phyloP scores from a whole-genome alignment of 176 grass and related monocot species.

The Avena insularis region DNA sequence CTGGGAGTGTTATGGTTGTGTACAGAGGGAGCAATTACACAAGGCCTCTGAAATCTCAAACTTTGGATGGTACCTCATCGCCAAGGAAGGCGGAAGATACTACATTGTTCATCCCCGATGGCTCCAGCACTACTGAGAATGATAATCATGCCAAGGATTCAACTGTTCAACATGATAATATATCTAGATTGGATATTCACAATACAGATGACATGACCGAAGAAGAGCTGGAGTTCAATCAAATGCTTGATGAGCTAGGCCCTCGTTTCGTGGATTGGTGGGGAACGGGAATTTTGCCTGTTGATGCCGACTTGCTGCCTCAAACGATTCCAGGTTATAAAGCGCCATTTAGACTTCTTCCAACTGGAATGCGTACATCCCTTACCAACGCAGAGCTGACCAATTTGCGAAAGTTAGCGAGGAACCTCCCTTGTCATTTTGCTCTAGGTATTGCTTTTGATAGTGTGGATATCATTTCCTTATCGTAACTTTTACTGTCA shows the following conservation, averaged over 20 bases:
- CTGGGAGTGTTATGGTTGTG: conserved; percentile 96
- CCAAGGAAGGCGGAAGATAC: conserved; percentile 41
- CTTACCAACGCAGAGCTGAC: conserved; percentile 87
- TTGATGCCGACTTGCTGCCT: conserved; percentile 89
- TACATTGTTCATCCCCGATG: conserved; percentile 70
- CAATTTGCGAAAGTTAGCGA: conserved; percentile 73
- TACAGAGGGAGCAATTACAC: conserved; percentile 83
- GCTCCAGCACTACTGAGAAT: conserved; percentile 44
- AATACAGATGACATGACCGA: conserved; percentile 66
- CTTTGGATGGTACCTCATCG: conserved; percentile 36
- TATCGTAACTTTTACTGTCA: background rate
- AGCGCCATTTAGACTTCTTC: conserved; percentile 83
- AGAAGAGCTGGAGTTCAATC: conserved; percentile 85
- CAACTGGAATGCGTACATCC: conserved; percentile 70
- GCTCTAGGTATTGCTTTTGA: conserved; percentile 75
- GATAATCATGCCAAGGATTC: conserved; percentile 27
- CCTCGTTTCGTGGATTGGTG: conserved; percentile 91
- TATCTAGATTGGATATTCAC: conserved; percentile 41
- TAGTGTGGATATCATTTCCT: background rate
- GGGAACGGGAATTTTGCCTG: conserved; percentile 76
- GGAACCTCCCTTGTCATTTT: conserved; percentile 91
- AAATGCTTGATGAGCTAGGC: conserved; percentile 84
- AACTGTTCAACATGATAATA: conserved; percentile 25
- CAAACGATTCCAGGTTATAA: conserved; percentile 86
- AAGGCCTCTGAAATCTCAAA: conserved; percentile 61